These are phyloP conservation scores for Calonectria crousiana DNA, from an alignment of 2,329 filamentous ascomycete genomes.

Conservation along the genomic window DNA sequence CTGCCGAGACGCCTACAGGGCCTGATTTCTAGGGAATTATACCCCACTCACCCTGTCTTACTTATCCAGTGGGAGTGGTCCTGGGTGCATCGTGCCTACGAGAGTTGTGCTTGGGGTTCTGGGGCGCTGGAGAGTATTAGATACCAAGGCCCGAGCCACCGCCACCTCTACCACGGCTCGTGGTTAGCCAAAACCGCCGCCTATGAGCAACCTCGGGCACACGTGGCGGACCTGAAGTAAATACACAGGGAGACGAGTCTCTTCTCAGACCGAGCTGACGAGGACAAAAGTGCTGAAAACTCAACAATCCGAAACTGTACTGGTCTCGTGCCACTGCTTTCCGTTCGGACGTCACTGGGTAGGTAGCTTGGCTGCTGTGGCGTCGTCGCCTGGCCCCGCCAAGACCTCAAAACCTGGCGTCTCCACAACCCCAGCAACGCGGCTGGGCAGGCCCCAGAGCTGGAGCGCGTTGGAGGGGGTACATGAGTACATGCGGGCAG, in stretches of 20 bases:
- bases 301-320: background rate
- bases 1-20: slow-evolving; percentile 10
- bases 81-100: slow-evolving; percentile 13
- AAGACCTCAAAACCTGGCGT: slow-evolving; percentile 17
- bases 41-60: slow-evolving; percentile 1
- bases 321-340: slow-evolving; percentile 20
- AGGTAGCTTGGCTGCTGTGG: slow-evolving; percentile 22
- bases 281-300: background rate
- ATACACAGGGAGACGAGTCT: background rate
- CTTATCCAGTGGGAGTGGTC: background rate
- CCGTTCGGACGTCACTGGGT: background rate
- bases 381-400: slow-evolving; percentile 23
- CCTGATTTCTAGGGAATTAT: slow-evolving; percentile 19
- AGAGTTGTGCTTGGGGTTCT: background rate
- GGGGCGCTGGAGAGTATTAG: background rate
- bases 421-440: slow-evolving; percentile 28
- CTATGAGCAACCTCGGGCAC: background rate
- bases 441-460: background rate
- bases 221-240: background rate
- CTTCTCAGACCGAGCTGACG: background rate
- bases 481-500: background rate
- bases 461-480: background rate
- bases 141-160: slow-evolving; percentile 12
- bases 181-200: background rate
- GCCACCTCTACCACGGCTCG: slow-evolving; percentile 3